Percentiles rank a stretch among this genome's conserved stretches.
phyloP scores from a whole-genome alignment of 331 rosid genomes.

The Rosa hybrid region DNA sequence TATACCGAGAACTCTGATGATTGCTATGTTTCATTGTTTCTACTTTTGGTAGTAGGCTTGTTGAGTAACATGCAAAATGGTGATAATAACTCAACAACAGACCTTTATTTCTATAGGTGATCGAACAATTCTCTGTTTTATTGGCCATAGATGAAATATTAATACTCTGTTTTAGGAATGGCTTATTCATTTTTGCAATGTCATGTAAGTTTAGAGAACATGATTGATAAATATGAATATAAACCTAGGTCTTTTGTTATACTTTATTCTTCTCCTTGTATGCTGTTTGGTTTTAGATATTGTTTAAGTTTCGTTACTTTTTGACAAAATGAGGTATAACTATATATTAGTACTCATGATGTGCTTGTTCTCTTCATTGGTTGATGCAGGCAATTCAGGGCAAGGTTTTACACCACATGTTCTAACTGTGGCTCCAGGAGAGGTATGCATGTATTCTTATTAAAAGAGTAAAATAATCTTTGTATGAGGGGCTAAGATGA shows the following conservation, averaged over 20 bases:
- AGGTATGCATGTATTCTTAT: constrained; percentile 57
- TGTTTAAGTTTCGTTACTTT: not conserved
- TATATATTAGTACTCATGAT: constrained; percentile 26
- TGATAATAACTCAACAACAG: not conserved
- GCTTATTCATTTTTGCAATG: not conserved
- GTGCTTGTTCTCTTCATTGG: constrained; percentile 23
- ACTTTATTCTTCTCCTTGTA: not conserved
- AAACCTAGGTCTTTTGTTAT: not conserved
- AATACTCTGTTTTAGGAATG: not conserved
- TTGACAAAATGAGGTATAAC: not conserved
- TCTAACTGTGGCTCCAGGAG: constrained; percentile 74
- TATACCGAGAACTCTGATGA: not conserved
- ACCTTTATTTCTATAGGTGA: not conserved
- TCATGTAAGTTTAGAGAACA: not conserved
- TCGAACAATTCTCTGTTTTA: not conserved
- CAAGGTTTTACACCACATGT: constrained; percentile 89
- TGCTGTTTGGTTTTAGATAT: not conserved
- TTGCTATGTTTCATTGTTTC: not conserved
- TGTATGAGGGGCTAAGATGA: not conserved
- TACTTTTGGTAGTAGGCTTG: not conserved
- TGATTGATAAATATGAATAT: not conserved
- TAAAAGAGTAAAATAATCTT: not conserved
- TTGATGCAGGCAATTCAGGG: constrained; percentile 74
- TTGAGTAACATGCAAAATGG: not conserved
- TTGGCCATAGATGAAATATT: not conserved